These are phyloP conservation scores for Ogataea paradorogensis DNA, from an alignment of 805 yeast genomes.

Conservation along the genomic window DNA sequence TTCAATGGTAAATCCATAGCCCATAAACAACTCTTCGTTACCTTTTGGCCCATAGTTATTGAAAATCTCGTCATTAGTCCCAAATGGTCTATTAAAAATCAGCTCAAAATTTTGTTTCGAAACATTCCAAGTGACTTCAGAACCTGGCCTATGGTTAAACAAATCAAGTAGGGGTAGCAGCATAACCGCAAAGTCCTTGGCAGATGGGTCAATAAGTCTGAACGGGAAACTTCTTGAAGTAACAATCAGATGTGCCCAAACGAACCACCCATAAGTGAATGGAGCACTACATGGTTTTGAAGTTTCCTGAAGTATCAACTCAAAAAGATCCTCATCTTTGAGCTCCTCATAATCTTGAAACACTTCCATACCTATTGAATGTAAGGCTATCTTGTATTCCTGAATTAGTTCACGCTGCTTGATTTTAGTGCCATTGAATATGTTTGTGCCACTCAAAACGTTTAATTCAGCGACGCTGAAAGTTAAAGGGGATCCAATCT, in stretches of 20 bases:
- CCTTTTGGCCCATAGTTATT: conserved; percentile 89
- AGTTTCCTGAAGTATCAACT: conserved; percentile 18
- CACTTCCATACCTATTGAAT: neutral
- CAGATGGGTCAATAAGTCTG: conserved; percentile 40
- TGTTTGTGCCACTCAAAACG: conserved; percentile 58
- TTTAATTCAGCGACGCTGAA: conserved; percentile 52
- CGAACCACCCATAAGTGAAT: conserved; percentile 50
- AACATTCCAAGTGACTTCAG: conserved; percentile 62
- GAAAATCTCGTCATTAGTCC: conserved; percentile 44
- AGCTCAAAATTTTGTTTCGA: conserved; percentile 19
- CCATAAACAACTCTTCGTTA: conserved; percentile 76
- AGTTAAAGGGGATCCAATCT: conserved; percentile 59
- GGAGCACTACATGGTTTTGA: conserved; percentile 30
- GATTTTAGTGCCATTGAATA: conserved; percentile 46
- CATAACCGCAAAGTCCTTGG: conserved; percentile 39
- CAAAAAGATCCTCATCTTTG: conserved; percentile 4
- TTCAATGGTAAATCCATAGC: conserved; percentile 73
- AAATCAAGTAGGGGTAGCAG: conserved; percentile 76
- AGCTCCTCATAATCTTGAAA: conserved; percentile 8
- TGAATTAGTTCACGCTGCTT: conserved; percentile 43
- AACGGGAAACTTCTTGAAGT: conserved; percentile 83
- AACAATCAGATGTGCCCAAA: conserved; percentile 73
- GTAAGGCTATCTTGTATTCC: conserved; percentile 45
- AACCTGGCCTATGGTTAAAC: conserved; percentile 64
- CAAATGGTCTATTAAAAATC: conserved; percentile 4